Evolutionary conservation across 23 red algal genomes (phyloP).

Genomic region (Gracilaria domingensis): DNA sequence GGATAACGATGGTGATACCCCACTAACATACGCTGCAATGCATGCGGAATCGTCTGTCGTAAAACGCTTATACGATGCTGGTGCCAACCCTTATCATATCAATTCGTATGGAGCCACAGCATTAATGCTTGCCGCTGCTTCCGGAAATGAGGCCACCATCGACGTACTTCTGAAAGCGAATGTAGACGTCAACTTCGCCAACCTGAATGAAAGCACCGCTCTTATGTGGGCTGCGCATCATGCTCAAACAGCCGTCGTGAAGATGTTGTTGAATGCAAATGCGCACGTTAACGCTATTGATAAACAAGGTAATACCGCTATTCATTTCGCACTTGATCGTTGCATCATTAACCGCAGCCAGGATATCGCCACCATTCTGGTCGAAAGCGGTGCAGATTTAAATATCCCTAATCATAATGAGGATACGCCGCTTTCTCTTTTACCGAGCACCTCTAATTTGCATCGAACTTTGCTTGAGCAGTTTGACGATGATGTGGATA

Average conservation of each 20-base stretch:
- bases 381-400: background rate
- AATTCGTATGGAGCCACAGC: background rate
- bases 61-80: background rate
- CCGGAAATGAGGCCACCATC: background rate
- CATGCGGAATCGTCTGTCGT: background rate
- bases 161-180: background rate
- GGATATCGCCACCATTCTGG: background rate
- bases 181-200: background rate
- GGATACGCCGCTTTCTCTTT: background rate
- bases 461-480: background rate
- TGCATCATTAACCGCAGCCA: background rate
- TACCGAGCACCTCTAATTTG: background rate
- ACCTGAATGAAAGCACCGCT: background rate
- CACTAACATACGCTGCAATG: background rate
- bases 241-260: background rate
- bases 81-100: background rate
- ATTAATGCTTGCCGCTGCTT: background rate
- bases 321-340: conserved; percentile 13
- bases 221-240: conserved; percentile 1
- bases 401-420: background rate
- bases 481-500: background rate
- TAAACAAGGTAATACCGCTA: conserved; percentile 14
- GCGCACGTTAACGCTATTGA: background rate
- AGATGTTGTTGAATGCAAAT: background rate
- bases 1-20: conserved; percentile 3